Base-by-base conservation (phyloP, 2,329 filamentous ascomycete species). In the Cercospora beticola region DNA sequence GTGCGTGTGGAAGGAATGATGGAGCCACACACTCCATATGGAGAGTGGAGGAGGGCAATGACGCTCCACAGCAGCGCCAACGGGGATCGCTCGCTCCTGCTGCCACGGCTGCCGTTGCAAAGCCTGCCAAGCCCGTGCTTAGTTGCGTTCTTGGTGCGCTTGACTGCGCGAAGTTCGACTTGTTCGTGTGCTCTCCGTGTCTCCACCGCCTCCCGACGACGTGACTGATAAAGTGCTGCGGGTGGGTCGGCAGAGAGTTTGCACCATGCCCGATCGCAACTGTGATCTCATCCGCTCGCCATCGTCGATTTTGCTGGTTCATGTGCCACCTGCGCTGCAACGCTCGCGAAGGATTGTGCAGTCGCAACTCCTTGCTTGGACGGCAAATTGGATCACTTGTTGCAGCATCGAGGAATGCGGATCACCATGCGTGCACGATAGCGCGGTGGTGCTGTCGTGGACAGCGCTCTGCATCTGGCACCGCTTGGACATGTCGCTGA, bases 1-100 rank as follows among this genome's bases (percentile, higher is more conserved):
- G 5, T 58, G 54, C 54, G 54, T 58, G 54, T 21, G 54, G 54
- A 58, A 58, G 54, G 54, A 58, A 31, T 58, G 54, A 31, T 58
- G 54, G 21, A 3, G 26, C 54, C 26, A 30, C 54, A 30, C 54
- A 58, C 10, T n/a, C n/a, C n/a, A n/a, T n/a, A 28, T 52, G 46
- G 46, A 14, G 46, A 31, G 26, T 23, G 26, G 23, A 26, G 26
- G 26, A 58, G 16, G 26, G 26, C 54, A 26, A 58, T 33, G 54
- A 33, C 54, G 54, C 46, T 52, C 46, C 46, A 52, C 46, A 26
- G 46, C 46, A 23, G 46, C 18, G 21, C 18, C 46, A 52, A 23
- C 46, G 12, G 46, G 46, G 46, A 52, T 52, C 21, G 46, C 46
- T 12, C 18, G 18, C 18, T 12, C 18, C 46, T 52, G 18, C 46